These are phyloP conservation scores for Pseudogymnoascus sp. DNA, from an alignment of 2,329 filamentous ascomycete genomes.

Conservation along the genomic window DNA sequence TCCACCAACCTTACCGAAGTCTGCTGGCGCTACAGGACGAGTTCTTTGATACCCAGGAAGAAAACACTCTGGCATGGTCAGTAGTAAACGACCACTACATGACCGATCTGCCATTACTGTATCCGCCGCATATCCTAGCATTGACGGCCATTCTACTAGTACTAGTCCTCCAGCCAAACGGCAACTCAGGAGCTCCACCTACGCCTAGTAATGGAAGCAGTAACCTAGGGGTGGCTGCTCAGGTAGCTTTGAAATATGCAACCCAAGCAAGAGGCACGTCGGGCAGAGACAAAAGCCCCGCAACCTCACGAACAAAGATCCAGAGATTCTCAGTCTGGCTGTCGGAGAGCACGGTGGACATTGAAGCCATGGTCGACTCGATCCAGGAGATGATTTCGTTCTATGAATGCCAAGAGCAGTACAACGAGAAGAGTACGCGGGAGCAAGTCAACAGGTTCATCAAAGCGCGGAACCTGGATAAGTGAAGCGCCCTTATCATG, in stretches of 20 bases:
- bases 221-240: constrained; percentile 27
- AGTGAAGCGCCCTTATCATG: background rate
- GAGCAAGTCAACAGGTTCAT: constrained; percentile 31
- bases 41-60: constrained; percentile 54
- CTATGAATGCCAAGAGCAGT: constrained; percentile 45
- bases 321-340: constrained; percentile 58
- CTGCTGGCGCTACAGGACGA: constrained; percentile 52
- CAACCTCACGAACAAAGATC: constrained; percentile 21
- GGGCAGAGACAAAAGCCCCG: constrained; percentile 15
- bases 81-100: constrained; percentile 68
- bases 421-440: constrained; percentile 29
- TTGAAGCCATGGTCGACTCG: constrained; percentile 59
- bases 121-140: constrained; percentile 61
- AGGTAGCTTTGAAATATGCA: constrained; percentile 25
- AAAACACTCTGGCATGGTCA: constrained; percentile 56
- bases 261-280: constrained; percentile 16
- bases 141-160: constrained; percentile 62
- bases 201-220: constrained; percentile 32
- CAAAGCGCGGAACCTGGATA: constrained; percentile 28
- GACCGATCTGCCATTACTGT: constrained; percentile 59
- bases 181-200: constrained; percentile 23
- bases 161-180: constrained; percentile 55
- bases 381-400: constrained; percentile 65
- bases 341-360: constrained; percentile 60
- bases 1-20: constrained; percentile 65